Evolutionary conservation across 106 monocot genomes (phyloP), one percentile per base, ranked within the genome.

Genomic region (Allium sativum): DNA sequence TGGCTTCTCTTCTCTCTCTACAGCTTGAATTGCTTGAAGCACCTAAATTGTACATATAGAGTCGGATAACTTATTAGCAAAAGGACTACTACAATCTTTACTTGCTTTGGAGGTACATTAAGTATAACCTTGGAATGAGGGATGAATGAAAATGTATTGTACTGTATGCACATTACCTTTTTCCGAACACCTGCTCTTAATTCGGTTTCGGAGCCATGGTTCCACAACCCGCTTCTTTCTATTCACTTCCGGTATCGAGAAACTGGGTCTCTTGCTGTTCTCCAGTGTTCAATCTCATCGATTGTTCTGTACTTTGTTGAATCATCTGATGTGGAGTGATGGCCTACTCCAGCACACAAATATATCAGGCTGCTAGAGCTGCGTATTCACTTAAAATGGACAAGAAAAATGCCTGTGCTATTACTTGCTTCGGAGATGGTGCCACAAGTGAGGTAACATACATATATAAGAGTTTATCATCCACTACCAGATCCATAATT

Each of bases 241-340:
- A 96, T 53, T 91, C 96, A 96, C 64, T 88, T 82, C 59, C 90
- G 73, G 55, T 77, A 96, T 53, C 96, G 77, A 17, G 91, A 87
- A 15, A 91, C 70, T 17, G 96, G 91, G 61, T 88, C 90, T 51
- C 87, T 62, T 10, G 80, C 77, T 51, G 78, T 80, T 63, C 80
- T 76, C 95, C 90, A 91, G 42, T 87, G 91, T 68, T 96, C 87
- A 11, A 96, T 96, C 68, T 91, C 96, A 50, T 87, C 75, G 10
- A 74, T 44, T 0, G 87, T 58, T 5, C 96, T 72, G 51, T 96
- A 96, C 50, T 96, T 96, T 19, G 96, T 96, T 0, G 96, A 96
- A 67, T 91, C 96, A 60, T 96, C 96, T 7, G 96, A 96, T 43
- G 90, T 91, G 0, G 96, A 90, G 70, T 96, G 96, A 76, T 96